Conservation (phyloP, 176 grass and related monocot species). For the Oryza glumipatula region DNA sequence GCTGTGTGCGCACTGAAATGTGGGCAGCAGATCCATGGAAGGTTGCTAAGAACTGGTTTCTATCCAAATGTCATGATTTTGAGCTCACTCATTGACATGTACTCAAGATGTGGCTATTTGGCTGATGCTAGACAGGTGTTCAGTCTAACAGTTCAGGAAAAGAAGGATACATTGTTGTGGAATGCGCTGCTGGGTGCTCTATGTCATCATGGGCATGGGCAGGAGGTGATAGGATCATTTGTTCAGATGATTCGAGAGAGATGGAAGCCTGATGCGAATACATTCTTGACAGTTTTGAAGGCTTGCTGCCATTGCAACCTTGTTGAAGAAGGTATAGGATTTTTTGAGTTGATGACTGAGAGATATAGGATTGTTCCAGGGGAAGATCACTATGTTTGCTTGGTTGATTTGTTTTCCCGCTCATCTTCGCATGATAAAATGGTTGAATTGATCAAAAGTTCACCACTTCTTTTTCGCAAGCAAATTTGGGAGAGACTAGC, state of each 20-base stretch:
- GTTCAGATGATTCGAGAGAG: conserved; percentile 61
- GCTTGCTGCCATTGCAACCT: conserved; percentile 59
- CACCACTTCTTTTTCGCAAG: conserved; percentile 41
- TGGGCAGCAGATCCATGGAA: conserved; percentile 67
- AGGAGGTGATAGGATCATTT: conserved; percentile 51
- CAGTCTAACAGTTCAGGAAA: conserved; percentile 29
- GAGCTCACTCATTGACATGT: conserved; percentile 75
- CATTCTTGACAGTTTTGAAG: conserved; percentile 60
- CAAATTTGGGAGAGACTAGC: conserved; percentile 53
- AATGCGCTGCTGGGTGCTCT: conserved; percentile 70
- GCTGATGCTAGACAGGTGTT: conserved; percentile 53
- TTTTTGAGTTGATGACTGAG: conserved; percentile 70
- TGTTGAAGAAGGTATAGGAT: conserved; percentile 60
- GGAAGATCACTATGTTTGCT: conserved; percentile 54
- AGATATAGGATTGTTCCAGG: conserved; percentile 60
- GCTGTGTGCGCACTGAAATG: conserved; percentile 45
- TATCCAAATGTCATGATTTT: conserved; percentile 43
- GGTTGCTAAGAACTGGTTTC: conserved; percentile 52
- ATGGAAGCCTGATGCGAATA: conserved; percentile 54
- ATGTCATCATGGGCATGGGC: conserved; percentile 52
- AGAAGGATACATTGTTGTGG: conserved; percentile 53
- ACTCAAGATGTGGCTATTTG: conserved; percentile 73
- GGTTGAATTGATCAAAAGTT: conserved; percentile 54
- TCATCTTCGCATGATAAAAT: conserved; percentile 49
- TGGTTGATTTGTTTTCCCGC: conserved; percentile 64